Evolutionary conservation across 345 rosid genomes (phyloP).

Genomic region (Bretschneidera sinensis): DNA sequence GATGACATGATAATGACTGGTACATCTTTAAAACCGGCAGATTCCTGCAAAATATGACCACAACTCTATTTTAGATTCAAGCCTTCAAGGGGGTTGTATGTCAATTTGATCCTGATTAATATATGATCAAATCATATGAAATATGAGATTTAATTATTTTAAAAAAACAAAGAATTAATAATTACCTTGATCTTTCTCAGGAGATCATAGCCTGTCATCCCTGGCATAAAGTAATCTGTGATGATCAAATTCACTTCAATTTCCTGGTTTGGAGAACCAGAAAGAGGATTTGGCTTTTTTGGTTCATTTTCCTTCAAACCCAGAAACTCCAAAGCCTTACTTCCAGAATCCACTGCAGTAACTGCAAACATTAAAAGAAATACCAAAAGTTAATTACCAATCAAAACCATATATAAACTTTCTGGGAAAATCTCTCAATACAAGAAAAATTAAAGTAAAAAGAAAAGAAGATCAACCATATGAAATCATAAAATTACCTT

Average conservation of each 20-base stretch:
- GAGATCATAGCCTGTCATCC: slow-evolving; percentile 95
- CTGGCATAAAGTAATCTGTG: slow-evolving; percentile 98
- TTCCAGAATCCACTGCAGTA: slow-evolving; percentile 88
- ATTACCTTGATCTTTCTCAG: slow-evolving; percentile 74
- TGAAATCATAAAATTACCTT: slow-evolving; percentile 53
- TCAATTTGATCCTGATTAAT: not conserved
- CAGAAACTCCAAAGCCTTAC: slow-evolving; percentile 78
- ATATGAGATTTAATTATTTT: not conserved
- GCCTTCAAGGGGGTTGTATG: not conserved
- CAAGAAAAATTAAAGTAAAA: not conserved
- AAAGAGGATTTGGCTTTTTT: slow-evolving; percentile 23
- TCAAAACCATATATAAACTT: not conserved
- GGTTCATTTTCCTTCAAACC: slow-evolving; percentile 41
- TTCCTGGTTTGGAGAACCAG: slow-evolving; percentile 40
- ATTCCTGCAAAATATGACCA: slow-evolving; percentile 39
- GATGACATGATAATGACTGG: slow-evolving; percentile 97
- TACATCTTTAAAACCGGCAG: slow-evolving; percentile 58
- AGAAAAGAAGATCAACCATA: not conserved
- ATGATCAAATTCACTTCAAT: slow-evolving; percentile 68
- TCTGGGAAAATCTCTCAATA: not conserved
- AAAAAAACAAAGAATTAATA: not conserved
- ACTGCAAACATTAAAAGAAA: slow-evolving; percentile 31
- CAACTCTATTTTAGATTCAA: not conserved
- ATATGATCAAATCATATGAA: slow-evolving; percentile 1
- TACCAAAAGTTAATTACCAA: too few relatives aligned